Evolutionary conservation across 2,329 filamentous ascomycete species (phyloP).

Genomic region (Salinomyces thailandicus): DNA sequence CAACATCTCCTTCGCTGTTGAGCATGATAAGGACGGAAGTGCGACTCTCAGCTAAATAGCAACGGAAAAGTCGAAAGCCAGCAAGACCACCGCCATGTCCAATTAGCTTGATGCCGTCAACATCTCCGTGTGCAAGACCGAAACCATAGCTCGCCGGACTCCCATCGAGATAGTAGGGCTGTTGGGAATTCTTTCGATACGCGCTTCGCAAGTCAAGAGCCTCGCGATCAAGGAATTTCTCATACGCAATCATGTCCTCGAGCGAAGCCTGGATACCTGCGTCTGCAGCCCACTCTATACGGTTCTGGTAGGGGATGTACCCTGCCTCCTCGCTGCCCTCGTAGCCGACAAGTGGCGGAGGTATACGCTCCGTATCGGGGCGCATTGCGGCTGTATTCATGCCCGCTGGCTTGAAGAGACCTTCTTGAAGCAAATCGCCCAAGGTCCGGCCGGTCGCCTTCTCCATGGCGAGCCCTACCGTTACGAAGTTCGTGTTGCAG

Average conservation of each 20-base stretch:
- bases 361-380: constrained; percentile 29
- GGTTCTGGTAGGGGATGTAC: constrained; percentile 29
- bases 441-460: constrained; percentile 28
- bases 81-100: constrained; percentile 35
- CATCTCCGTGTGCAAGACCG: constrained; percentile 24
- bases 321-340: constrained; percentile 32
- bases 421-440: constrained; percentile 26
- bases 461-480: constrained; percentile 31
- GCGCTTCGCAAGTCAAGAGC: constrained; percentile 25
- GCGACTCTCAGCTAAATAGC: constrained; percentile 26
- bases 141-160: constrained; percentile 28
- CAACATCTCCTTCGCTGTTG: constrained; percentile 29
- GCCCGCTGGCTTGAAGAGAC: constrained; percentile 31
- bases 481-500: constrained; percentile 35
- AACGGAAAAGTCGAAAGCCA: constrained; percentile 31
- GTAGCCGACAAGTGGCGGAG: constrained; percentile 34
- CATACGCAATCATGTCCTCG: constrained; percentile 38
- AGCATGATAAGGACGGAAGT: constrained; percentile 33
- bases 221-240: constrained; percentile 30
- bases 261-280: constrained; percentile 36
- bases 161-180: constrained; percentile 27
- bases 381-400: constrained; percentile 34
- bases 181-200: constrained; percentile 25
- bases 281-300: constrained; percentile 39
- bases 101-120: constrained; percentile 21